Conservation (phyloP, 345 rosid genomes). For the Erodium maritimum region DNA sequence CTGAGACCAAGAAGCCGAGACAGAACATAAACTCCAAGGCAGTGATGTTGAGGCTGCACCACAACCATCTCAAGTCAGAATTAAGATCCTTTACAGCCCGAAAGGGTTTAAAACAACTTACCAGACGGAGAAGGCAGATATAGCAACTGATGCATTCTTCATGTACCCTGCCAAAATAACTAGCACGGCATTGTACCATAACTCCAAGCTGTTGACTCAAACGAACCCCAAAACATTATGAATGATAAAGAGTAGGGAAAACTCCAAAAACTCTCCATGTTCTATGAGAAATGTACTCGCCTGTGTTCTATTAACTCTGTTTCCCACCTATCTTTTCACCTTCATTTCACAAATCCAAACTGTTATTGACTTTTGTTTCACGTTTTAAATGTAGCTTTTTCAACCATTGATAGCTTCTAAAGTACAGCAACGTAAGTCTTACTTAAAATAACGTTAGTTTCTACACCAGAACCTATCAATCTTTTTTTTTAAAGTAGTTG, state of each 20-base stretch:
- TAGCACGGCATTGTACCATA: conserved; percentile 61
- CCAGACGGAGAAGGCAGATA: conserved; percentile 88
- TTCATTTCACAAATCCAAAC: no score
- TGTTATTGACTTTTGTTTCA: no score
- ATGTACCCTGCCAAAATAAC: conserved; percentile 69
- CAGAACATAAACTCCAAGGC: conserved; percentile 41
- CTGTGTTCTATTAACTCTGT: no score
- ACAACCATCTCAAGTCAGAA: background rate
- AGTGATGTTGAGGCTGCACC: conserved; percentile 28
- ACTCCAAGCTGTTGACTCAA: conserved; percentile 42
- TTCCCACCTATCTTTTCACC: no score
- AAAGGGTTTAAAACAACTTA: conserved; percentile 12
- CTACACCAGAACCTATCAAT: no score
- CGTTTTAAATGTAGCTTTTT: no score
- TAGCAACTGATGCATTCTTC: conserved; percentile 39
- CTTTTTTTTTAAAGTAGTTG: no score
- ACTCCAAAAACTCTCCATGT: no score
- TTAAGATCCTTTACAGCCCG: background rate
- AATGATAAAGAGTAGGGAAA: no score
- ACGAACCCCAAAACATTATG: background rate
- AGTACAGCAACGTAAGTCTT: no score
- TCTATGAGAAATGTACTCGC: background rate
- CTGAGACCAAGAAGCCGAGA: conserved; percentile 45
- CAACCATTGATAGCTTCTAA: no score
- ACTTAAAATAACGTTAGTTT: no score